These are phyloP conservation scores for Volvariella surrecta DNA, from an alignment of 1,284 basidiomycete genomes.

Conservation along the genomic window DNA sequence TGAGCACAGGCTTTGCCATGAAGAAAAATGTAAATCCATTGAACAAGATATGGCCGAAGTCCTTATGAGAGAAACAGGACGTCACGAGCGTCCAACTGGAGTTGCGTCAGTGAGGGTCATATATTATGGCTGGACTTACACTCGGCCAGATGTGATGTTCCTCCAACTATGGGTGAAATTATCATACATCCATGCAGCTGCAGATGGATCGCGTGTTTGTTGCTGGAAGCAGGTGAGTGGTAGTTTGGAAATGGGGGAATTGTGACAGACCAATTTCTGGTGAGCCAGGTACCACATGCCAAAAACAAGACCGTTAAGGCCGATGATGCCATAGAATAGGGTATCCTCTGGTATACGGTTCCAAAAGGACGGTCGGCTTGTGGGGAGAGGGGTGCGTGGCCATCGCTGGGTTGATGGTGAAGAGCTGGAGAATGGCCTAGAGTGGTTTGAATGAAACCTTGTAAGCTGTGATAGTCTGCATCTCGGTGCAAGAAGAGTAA, in stretches of 20 bases:
- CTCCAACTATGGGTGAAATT: conserved; percentile 62
- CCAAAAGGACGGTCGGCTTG: conserved; percentile 18
- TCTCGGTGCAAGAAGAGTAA: too few relatives aligned
- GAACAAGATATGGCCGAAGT: conserved; percentile 58
- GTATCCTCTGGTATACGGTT: conserved; percentile 28
- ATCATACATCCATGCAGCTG: conserved; percentile 50
- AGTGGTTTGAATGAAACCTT: not conserved
- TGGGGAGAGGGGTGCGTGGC: conserved; percentile 6
- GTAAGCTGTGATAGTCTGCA: too few relatives aligned
- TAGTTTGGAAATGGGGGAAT: not conserved
- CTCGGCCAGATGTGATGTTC: conserved; percentile 62
- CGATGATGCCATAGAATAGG: conserved; percentile 35
- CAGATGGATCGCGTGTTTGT: conserved; percentile 36
- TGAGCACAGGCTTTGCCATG: conserved; percentile 66
- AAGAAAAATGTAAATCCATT: conserved; percentile 80
- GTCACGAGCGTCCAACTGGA: conserved; percentile 78
- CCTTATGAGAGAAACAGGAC: conserved; percentile 65
- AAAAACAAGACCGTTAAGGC: conserved; percentile 30
- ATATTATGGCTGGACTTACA: conserved; percentile 31
- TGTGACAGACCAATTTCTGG: conserved; percentile 23
- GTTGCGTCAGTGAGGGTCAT: conserved; percentile 1
- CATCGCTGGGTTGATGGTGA: conserved; percentile 1
- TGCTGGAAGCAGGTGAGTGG: conserved; percentile 15
- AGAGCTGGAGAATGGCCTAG: not conserved
- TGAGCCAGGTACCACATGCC: conserved; percentile 30